phyloP scores from a whole-genome alignment of 2,329 filamentous ascomycete genomes.

The Biscogniauxia mediterranea region DNA sequence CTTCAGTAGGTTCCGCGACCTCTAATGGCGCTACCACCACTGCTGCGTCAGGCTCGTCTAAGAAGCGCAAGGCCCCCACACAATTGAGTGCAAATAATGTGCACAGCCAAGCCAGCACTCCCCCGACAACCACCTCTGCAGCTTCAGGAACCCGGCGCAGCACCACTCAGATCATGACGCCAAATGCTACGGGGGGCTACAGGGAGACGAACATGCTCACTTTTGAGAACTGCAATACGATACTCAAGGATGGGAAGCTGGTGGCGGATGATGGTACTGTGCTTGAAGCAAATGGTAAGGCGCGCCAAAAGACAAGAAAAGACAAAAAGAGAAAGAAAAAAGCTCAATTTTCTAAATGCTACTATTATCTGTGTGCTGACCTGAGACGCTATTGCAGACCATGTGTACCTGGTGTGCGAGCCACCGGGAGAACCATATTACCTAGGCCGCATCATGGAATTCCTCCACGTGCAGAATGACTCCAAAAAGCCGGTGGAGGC shows the following conservation, averaged over 20 bases:
- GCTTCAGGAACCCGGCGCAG: slow-evolving; percentile 29
- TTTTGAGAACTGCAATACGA: slow-evolving; percentile 70
- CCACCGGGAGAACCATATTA: slow-evolving; percentile 98
- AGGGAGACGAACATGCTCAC: slow-evolving; percentile 83
- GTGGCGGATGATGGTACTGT: slow-evolving; percentile 88
- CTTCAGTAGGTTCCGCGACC: slow-evolving; percentile 24
- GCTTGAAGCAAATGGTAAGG: slow-evolving; percentile 80
- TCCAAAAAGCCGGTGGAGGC: slow-evolving; percentile 73
- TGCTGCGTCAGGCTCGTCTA: slow-evolving; percentile 46
- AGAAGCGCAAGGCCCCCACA: slow-evolving; percentile 79
- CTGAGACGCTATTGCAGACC: slow-evolving; percentile 43
- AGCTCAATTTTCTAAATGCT: slow-evolving; percentile 4
- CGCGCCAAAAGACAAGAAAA: neutral
- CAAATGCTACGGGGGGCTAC: slow-evolving; percentile 31
- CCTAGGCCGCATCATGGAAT: slow-evolving; percentile 96
- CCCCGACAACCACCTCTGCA: slow-evolving; percentile 24
- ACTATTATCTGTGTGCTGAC: slow-evolving; percentile 32
- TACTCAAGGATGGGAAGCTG: slow-evolving; percentile 73
- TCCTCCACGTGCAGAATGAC: slow-evolving; percentile 79
- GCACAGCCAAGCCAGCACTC: slow-evolving; percentile 28
- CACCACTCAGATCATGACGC: slow-evolving; percentile 19
- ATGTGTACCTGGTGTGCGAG: slow-evolving; percentile 96
- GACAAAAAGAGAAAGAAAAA: neutral
- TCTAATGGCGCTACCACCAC: slow-evolving; percentile 20
- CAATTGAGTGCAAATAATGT: slow-evolving; percentile 33